Conservation (phyloP, 768 basidiomycete species). For the Auricularia auricula-judae region DNA sequence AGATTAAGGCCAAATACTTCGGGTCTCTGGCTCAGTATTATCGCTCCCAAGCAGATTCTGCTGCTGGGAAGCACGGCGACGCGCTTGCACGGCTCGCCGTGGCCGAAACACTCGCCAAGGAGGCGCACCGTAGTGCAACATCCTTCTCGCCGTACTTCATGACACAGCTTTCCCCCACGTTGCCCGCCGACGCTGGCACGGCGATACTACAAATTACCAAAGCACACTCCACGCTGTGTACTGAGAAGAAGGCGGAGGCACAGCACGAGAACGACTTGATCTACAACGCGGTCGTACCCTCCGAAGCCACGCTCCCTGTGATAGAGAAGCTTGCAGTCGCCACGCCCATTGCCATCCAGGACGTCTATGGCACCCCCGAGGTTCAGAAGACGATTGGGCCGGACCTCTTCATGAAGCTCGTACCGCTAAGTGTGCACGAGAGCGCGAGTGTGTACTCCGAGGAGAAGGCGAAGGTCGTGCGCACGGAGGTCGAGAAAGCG, state of each 20-base stretch:
- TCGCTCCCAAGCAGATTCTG: conserved; percentile 66
- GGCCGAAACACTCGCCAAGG: conserved; percentile 73
- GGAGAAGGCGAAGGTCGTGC: conserved; percentile 92
- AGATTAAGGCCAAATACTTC: conserved; percentile 92
- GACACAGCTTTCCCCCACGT: conserved; percentile 61
- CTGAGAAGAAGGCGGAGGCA: conserved; percentile 65
- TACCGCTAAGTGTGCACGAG: conserved; percentile 92
- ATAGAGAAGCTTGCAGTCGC: conserved; percentile 81
- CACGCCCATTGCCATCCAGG: conserved; percentile 83
- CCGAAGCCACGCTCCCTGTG: conserved; percentile 61
- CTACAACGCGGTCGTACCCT: conserved; percentile 83
- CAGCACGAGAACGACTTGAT: conserved; percentile 92
- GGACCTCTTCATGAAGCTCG: conserved; percentile 77
- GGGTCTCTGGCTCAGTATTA: conserved; percentile 79
- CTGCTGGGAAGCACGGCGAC: conserved; percentile 75
- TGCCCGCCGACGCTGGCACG: conserved; percentile 77
- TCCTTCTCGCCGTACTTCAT: conserved; percentile 64
- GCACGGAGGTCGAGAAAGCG: conserved; percentile 78
- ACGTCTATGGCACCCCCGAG: conserved; percentile 81
- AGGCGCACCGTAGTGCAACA: conserved; percentile 58
- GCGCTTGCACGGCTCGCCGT: conserved; percentile 68
- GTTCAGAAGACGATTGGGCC: conserved; percentile 91
- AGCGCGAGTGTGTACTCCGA: conserved; percentile 95
- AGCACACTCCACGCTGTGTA: conserved; percentile 63
- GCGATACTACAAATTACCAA: conserved; percentile 78